These are phyloP conservation scores for Epichloe sylvatica DNA, from an alignment of 2,329 filamentous ascomycete genomes.

Conservation along the genomic window DNA sequence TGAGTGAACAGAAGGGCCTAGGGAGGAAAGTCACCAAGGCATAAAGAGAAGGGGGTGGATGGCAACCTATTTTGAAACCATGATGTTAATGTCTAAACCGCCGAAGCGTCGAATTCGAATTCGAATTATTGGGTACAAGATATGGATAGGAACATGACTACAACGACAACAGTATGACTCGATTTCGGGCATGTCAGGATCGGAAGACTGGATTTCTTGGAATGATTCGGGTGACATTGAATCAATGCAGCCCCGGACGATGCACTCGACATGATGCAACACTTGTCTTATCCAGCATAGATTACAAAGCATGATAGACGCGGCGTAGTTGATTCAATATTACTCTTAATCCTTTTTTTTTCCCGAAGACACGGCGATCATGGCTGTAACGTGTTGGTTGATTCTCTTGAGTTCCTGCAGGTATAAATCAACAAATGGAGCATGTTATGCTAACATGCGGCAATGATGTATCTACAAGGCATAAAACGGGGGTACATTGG, in stretches of 20 bases:
- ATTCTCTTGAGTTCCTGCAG: too few relatives aligned
- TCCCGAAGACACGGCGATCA: too few relatives aligned
- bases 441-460: too few relatives aligned
- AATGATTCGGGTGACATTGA: background rate
- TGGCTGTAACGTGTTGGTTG: too few relatives aligned
- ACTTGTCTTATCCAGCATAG: background rate
- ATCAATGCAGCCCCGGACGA: background rate
- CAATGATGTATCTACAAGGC: too few relatives aligned
- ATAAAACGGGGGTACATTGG: too few relatives aligned
- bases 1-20: constrained; percentile 11
- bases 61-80: background rate
- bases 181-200: too few relatives aligned
- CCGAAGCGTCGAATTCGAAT: background rate
- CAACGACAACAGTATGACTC: background rate
- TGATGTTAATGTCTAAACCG: background rate
- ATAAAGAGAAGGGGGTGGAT: background rate
- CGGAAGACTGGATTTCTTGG: background rate
- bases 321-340: background rate
- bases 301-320: background rate
- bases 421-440: too few relatives aligned
- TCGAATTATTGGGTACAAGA: background rate
- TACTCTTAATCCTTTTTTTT: too few relatives aligned
- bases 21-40: constrained; percentile 10
- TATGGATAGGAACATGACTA: background rate
- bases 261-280: background rate